Evolutionary conservation across 1,284 basidiomycete species (phyloP), one percentile per base, ranked within the genome.

Genomic region (Trichosporon coremiiforme): DNA sequence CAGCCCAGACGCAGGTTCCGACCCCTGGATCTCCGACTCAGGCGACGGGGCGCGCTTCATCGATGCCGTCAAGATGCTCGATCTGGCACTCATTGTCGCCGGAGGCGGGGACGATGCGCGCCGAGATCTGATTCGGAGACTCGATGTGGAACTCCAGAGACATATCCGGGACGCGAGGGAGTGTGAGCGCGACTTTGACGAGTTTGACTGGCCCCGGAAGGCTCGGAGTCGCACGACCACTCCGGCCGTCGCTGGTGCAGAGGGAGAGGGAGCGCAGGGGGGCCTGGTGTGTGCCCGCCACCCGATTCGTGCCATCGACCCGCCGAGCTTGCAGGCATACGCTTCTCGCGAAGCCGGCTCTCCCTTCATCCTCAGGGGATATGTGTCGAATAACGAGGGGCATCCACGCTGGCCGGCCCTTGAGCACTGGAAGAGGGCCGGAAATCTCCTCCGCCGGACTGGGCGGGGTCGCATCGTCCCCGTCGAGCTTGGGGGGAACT

Each of bases 401-500:
- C 92, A 92, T 1, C 80, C 92, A 70, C 84, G 84, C 13, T 86
- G 89, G 67, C 87, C 76, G 0, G 76, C 80, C 1, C 36, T 81
- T 15, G 66, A 86, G 63, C 86, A 86, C 8, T 96, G 94, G 95
- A 71, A 79, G n/a, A 89, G 87, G 33, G 81, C 86, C 9, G 79
- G 84, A 0, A 96, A 97, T 79, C 86, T 98, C 0, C 86, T 86
- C 25, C 82, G 85, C 5, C 82, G 87, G 1, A 88, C 89, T 1
- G 95, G 95, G 9, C 88, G 87, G 36, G 94, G 91, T 3, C 87
- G 96, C 15, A 83, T 93, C 8, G 91, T 98, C 0, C 96, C 96
- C 4, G 89, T 98, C 10, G 96, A 99, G 82, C 85, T 96, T 31
- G 96, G 96, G 3, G 81, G 84, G 62, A 91, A 94, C 78, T 99